Evolutionary conservation across 306 rosid species (phyloP).

Genomic region (Castanea mollissima): DNA sequence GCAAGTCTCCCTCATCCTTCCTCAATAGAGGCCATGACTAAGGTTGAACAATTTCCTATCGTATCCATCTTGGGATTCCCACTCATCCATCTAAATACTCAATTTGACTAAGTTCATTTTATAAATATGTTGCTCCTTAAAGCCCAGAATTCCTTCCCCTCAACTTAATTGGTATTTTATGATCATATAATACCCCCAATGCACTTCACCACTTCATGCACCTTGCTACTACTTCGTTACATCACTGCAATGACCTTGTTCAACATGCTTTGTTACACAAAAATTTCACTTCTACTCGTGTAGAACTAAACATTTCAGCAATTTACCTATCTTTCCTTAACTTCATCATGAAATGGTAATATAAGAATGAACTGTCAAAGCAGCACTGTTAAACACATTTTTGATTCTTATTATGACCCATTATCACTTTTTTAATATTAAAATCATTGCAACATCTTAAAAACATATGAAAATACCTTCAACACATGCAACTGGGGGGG

Average conservation of each 20-base stretch:
- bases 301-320: background rate
- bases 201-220: background rate
- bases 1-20: background rate
- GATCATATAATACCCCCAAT: background rate
- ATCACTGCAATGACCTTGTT: background rate
- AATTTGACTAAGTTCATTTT: too few relatives aligned
- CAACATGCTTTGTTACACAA: background rate
- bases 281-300: background rate
- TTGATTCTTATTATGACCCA: background rate
- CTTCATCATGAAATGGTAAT: background rate
- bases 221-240: background rate
- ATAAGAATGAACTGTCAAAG: background rate
- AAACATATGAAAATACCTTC: background rate
- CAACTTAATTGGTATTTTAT: background rate
- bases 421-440: background rate
- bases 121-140: too few relatives aligned
- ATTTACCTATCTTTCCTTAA: background rate
- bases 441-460: background rate
- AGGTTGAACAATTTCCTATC: too few relatives aligned
- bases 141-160: too few relatives aligned
- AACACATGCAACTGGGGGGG: background rate
- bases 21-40: background rate
- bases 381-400: background rate
- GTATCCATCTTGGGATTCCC: too few relatives aligned
- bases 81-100: background rate